Percentiles rank a stretch among this genome's conserved stretches.
These are phyloP conservation scores for Diophrys appendiculata DNA, from an alignment of 73 alveolate genomes.

Conservation along the genomic window DNA sequence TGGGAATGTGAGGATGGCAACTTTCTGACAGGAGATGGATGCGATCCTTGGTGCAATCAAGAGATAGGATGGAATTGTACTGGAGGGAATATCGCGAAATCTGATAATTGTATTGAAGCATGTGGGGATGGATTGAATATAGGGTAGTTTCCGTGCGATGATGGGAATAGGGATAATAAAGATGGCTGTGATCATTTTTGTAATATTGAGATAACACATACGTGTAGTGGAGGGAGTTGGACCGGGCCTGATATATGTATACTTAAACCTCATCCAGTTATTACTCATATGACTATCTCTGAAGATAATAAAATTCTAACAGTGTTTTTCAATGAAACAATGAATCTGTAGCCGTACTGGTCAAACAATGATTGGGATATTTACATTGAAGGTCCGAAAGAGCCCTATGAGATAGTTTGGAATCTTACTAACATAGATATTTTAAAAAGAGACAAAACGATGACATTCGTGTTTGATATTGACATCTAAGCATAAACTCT, in stretches of 20 bases:
- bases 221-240: conserved; percentile 6
- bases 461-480: no score
- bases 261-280: no score
- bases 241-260: neutral
- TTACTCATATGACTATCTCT: no score
- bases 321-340: neutral
- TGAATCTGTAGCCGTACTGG: neutral
- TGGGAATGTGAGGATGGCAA: conserved; percentile 48
- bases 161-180: conserved; percentile 34
- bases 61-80: conserved; percentile 36
- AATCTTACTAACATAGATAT: no score
- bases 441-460: no score
- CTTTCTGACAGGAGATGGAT: conserved; percentile 33
- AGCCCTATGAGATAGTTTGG: neutral
- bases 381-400: neutral
- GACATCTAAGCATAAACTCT: no score
- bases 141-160: conserved; percentile 47
- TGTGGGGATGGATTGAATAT: conserved; percentile 47
- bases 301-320: no score
- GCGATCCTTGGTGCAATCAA: conserved; percentile 16
- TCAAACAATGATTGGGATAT: neutral
- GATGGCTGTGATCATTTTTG: conserved; percentile 26
- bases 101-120: conserved; percentile 35
- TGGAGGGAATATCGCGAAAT: conserved; percentile 5
- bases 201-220: conserved; percentile 32